Evolutionary conservation across 2,329 filamentous ascomycete genomes (phyloP).

Genomic region (Microcyclospora pomicola): DNA sequence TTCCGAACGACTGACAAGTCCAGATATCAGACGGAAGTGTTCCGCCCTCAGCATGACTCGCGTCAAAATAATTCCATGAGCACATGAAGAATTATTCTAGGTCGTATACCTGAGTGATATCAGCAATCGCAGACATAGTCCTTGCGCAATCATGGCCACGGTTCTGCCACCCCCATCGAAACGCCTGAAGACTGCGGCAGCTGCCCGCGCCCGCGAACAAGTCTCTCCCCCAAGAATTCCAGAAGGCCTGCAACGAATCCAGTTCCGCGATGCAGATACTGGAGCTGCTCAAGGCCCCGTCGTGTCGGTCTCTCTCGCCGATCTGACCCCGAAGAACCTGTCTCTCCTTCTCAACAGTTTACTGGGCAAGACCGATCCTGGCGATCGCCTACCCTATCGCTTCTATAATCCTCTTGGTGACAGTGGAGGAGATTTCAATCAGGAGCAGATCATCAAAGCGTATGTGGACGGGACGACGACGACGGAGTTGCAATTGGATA

Average conservation of each 20-base stretch:
- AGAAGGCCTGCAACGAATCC: conserved; percentile 53
- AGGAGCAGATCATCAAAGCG: conserved; percentile 25
- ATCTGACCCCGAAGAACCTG: conserved; percentile 79
- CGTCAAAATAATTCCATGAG: no score
- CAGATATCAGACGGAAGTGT: no score
- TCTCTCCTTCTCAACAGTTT: conserved; percentile 77
- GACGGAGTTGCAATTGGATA: conserved; percentile 47
- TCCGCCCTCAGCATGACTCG: no score
- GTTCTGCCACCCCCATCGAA: conserved; percentile 75
- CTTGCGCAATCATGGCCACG: conserved; percentile 51
- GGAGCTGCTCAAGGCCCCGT: conserved; percentile 54
- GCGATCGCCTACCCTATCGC: conserved; percentile 51
- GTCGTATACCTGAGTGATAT: no score
- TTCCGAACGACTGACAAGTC: no score
- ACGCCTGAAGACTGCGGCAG: conserved; percentile 62
- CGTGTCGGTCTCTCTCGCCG: conserved; percentile 64
- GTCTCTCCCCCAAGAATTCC: conserved; percentile 53
- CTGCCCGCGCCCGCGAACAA: conserved; percentile 58
- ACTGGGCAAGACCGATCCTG: conserved; percentile 48
- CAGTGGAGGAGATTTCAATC: conserved; percentile 29
- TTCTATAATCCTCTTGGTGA: conserved; percentile 40
- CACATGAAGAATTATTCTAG: no score
- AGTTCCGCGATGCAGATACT: conserved; percentile 72
- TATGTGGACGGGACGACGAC: conserved; percentile 33
- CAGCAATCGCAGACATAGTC: no score